Evolutionary conservation across 805 yeast genomes (phyloP), one percentile per base, ranked within the genome.

Genomic region (Myxozyma udenii): DNA sequence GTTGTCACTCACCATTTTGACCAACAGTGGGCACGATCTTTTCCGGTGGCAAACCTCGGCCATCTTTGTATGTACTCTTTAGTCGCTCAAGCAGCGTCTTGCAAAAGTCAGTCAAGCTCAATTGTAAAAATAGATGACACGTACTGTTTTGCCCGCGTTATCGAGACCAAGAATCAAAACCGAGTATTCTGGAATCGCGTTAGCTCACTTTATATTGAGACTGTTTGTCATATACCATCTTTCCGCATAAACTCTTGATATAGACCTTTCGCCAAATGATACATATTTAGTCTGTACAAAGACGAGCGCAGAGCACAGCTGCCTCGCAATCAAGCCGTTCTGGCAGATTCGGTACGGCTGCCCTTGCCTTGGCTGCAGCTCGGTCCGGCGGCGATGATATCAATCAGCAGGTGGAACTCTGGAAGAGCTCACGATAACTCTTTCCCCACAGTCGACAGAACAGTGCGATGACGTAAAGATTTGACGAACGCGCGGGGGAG

Each of bases 1-100:
- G n/a, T n/a, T n/a, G n/a, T n/a, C n/a, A n/a, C 45, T 6, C 44
- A 62, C 64, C 86, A 66, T 93, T 93, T 66, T 93, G 98, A 2
- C 98, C 98, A 41, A 91, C 95, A 0, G 98, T 91, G 1, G 98
- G 97, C 25, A 85, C 74, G 16, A 89, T 88, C 52, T 87, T 73
- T 48, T 79, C 81, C 21, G 58, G 48, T 6, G 46, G n/a, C 3
- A 55, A 21, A 11, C 48, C 25, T 16, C 57, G 48, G 22, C 60
- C 60, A 4, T 38, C 57, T 26, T 74, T 71, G 62, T 77, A 83
- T 41, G 75, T 67, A 40, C 75, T 73, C 63, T 85, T 85, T 33
- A 84, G 69, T 57, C 81, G 78, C 65, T 85, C 93, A 22, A 84
- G 66, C 52, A 84, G 77, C 0, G 91, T 85, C 66, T 66, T 25